Conservation (phyloP, 306 rosid genomes). For the Potentilla sterilis region DNA sequence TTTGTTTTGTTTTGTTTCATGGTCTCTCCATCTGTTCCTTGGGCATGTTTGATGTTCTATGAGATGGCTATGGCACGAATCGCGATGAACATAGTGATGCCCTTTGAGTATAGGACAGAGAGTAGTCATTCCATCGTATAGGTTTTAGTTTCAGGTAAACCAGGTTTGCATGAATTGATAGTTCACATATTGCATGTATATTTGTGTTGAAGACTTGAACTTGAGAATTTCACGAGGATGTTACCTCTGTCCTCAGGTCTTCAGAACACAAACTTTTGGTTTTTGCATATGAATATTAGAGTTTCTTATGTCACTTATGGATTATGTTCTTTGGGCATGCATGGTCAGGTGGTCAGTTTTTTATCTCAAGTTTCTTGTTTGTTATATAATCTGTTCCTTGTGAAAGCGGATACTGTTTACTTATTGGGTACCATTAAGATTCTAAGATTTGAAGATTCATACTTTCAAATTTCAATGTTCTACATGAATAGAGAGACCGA, state of each 20-base stretch:
- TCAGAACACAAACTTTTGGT: neutral
- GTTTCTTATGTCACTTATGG: neutral
- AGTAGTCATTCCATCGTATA: neutral
- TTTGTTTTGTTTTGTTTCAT: slow-evolving; percentile 20
- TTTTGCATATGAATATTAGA: neutral
- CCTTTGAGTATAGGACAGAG: neutral
- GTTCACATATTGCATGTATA: neutral
- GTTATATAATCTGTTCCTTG: no score
- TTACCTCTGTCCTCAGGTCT: neutral
- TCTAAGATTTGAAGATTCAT: no score
- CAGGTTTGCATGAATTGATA: neutral
- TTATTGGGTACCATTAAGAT: no score
- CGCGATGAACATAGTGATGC: neutral
- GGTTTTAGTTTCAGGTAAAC: slow-evolving; percentile 3
- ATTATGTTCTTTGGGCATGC: neutral
- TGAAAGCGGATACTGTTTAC: no score
- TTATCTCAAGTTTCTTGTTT: neutral
- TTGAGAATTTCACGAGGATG: neutral
- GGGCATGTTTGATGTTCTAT: slow-evolving; percentile 3
- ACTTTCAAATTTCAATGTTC: no score
- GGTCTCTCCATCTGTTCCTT: slow-evolving; percentile 5
- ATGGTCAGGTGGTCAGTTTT: neutral
- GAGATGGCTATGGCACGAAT: neutral
- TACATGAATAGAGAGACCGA: no score
- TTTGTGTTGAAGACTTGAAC: neutral